These are phyloP conservation scores for Chrysosporium keratinophilum DNA, from an alignment of 2,329 filamentous ascomycete species.

Conservation along the genomic window DNA sequence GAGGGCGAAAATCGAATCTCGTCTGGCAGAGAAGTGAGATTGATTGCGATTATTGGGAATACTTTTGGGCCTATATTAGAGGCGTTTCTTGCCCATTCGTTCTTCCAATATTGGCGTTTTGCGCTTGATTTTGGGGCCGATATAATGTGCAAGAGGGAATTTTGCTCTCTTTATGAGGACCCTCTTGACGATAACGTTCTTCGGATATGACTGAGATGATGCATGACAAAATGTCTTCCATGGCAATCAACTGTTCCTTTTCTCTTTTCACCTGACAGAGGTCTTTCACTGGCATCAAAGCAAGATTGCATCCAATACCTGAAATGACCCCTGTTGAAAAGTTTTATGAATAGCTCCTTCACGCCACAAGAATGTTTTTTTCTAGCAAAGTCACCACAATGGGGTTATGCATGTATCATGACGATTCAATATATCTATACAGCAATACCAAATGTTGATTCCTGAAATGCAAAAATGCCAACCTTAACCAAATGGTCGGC, in stretches of 20 bases:
- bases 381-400: background rate
- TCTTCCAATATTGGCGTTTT: conserved; percentile 16
- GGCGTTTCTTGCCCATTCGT: background rate
- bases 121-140: background rate
- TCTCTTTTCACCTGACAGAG: background rate
- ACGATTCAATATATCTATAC: conserved; percentile 5
- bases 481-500: conserved; percentile 4
- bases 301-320: too few species aligned
- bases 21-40: conserved; percentile 37
- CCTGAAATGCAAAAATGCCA: background rate
- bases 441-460: conserved; percentile 1
- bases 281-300: background rate
- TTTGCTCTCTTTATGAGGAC: background rate
- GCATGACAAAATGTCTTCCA: background rate
- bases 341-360: too few species aligned
- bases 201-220: conserved; percentile 2
- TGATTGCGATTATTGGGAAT: conserved; percentile 26
- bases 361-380: background rate
- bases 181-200: background rate
- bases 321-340: too few species aligned
- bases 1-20: conserved; percentile 62
- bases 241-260: background rate
- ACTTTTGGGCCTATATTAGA: background rate
- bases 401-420: background rate
- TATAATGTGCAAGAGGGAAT: background rate